Percentiles rank a stretch among this genome's conserved stretches.
Evolutionary conservation across 2,329 filamentous ascomycete species (phyloP).

Genomic region (Monosporascus sp.): DNA sequence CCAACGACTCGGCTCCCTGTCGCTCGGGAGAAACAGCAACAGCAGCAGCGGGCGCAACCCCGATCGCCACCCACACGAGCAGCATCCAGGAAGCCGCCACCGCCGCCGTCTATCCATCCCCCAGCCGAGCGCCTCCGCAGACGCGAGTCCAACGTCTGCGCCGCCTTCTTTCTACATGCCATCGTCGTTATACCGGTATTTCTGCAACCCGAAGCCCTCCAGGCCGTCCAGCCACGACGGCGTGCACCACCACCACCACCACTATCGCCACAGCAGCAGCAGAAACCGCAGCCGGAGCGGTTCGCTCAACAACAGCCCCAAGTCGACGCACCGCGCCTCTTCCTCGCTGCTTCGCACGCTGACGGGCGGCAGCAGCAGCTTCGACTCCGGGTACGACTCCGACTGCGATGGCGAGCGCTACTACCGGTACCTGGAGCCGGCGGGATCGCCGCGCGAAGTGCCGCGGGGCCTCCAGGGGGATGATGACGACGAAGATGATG

Average conservation of each 20-base stretch:
- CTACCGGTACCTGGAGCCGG: conserved; percentile 11
- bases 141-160: not conserved
- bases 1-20: conserved; percentile 7
- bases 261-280: conserved; percentile 1
- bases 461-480: not conserved
- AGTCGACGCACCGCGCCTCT: conserved; percentile 8
- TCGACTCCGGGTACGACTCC: conserved; percentile 4
- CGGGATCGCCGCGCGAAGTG: not conserved
- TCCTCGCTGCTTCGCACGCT: not conserved
- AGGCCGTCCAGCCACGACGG: too few species aligned
- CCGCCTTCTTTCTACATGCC: too few species aligned
- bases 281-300: not conserved
- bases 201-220: too few species aligned
- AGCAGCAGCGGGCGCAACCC: conserved; percentile 3
- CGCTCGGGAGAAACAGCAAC: conserved; percentile 1
- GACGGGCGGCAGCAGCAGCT: conserved; percentile 1
- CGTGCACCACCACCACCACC: too few species aligned
- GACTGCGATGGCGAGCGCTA: conserved; percentile 7
- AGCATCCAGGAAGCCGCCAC: not conserved
- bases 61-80: not conserved
- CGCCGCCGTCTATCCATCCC: not conserved
- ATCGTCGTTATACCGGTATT: too few species aligned
- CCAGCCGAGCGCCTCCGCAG: not conserved
- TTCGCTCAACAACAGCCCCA: conserved; percentile 5
- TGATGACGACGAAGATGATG: not conserved